Evolutionary conservation across 2,329 filamentous ascomycete genomes (phyloP).

Genomic region (Colletotrichum somersetense): DNA sequence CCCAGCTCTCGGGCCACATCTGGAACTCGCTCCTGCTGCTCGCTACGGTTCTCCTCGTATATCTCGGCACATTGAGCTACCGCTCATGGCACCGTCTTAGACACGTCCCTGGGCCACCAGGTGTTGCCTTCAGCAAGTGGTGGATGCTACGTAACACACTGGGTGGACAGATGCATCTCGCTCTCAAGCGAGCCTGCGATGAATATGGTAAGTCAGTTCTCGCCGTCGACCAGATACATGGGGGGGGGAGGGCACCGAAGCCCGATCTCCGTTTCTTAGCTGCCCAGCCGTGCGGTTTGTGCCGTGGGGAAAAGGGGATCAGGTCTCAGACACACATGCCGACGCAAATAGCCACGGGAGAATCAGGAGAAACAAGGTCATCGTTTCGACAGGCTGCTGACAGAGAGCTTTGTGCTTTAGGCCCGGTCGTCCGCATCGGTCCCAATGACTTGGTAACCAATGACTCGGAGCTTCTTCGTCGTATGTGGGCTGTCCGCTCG

Average conservation of each 20-base stretch:
- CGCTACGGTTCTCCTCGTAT: constrained; percentile 27
- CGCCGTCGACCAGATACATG: constrained; percentile 3
- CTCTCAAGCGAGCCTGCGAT: constrained; percentile 43
- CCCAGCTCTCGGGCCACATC: constrained; percentile 17
- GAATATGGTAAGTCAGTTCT: constrained; percentile 39
- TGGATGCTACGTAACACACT: constrained; percentile 50
- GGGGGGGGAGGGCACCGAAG: background rate
- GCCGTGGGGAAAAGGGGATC: background rate
- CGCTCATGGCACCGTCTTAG: constrained; percentile 50
- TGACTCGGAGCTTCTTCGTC: constrained; percentile 51
- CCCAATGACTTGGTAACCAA: constrained; percentile 53
- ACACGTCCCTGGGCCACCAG: constrained; percentile 52
- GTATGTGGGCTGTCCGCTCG: constrained; percentile 51
- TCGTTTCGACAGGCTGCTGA: constrained; percentile 42
- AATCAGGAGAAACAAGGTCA: background rate
- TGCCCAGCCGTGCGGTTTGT: constrained; percentile 5
- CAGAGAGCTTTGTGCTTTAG: constrained; percentile 42
- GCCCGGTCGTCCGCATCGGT: constrained; percentile 52
- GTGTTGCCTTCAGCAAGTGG: constrained; percentile 50
- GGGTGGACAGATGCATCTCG: constrained; percentile 44
- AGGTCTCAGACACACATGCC: constrained; percentile 42
- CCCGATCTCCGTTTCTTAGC: background rate
- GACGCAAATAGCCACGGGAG: constrained; percentile 21
- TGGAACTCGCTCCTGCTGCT: constrained; percentile 22
- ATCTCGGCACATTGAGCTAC: constrained; percentile 38